Evolutionary conservation across 2,329 filamentous ascomycete species (phyloP).

Genomic region (Helotiales sp.): DNA sequence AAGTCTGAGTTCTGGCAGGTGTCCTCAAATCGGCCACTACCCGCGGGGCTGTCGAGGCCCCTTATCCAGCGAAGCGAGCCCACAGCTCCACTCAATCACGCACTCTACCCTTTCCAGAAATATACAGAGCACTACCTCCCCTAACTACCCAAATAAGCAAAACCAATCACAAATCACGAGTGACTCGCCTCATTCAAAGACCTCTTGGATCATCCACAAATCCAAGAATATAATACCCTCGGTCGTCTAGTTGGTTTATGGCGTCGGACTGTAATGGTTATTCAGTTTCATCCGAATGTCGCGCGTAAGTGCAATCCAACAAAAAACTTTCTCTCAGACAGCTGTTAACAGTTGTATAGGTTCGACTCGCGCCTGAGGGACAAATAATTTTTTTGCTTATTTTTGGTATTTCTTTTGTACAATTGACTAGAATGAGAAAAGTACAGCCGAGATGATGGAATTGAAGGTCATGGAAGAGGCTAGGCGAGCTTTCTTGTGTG

Average conservation of each 20-base stretch:
- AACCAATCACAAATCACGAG: not conserved
- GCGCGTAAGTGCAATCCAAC: conserved; percentile 21
- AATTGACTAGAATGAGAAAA: not conserved
- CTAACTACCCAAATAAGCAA: not conserved
- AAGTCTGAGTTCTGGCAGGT: too few species aligned
- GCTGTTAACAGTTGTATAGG: conserved; percentile 23
- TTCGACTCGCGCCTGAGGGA: conserved; percentile 31
- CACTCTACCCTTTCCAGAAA: not conserved
- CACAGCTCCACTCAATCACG: not conserved
- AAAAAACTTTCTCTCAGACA: conserved; percentile 19
- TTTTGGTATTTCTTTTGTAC: not conserved
- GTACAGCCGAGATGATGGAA: too few species aligned
- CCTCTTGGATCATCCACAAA: not conserved
- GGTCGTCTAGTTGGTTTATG: conserved; percentile 32
- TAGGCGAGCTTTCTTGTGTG: not conserved
- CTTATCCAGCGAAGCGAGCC: too few species aligned
- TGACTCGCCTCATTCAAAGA: not conserved
- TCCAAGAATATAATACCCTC: conserved; percentile 10
- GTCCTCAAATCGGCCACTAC: too few species aligned
- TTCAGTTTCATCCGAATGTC: conserved; percentile 25
- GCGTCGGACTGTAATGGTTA: conserved; percentile 27
- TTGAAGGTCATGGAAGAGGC: not conserved
- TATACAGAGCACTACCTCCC: not conserved
- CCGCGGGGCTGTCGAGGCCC: too few species aligned
- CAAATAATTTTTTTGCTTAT: conserved; percentile 1